Evolutionary conservation across 2,329 filamentous ascomycete genomes (phyloP).

Genomic region (Exophiala viscosa): DNA sequence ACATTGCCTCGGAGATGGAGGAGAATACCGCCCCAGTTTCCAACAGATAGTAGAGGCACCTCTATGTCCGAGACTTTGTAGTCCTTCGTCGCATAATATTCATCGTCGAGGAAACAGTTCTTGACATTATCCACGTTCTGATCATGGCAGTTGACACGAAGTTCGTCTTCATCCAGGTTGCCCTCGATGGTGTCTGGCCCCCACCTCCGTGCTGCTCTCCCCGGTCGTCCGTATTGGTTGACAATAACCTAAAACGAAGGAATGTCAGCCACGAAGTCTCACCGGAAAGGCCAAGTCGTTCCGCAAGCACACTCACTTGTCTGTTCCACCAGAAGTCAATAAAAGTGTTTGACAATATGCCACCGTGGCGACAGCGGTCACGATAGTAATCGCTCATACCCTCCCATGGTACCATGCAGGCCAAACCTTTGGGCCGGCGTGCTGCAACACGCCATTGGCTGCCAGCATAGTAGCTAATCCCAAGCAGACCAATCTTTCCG

Average conservation of each 20-base stretch:
- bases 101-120: constrained; percentile 58
- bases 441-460: constrained; percentile 56
- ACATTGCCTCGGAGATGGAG: constrained; percentile 68
- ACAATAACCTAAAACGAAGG: neutral
- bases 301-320: constrained; percentile 4
- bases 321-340: constrained; percentile 53
- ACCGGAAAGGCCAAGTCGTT: neutral
- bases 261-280: neutral
- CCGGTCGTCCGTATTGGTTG: constrained; percentile 9
- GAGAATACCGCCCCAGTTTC: constrained; percentile 68
- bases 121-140: constrained; percentile 45
- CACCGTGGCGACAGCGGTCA: constrained; percentile 59
- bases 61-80: constrained; percentile 64
- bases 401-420: constrained; percentile 55
- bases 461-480: constrained; percentile 52
- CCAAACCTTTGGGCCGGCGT: constrained; percentile 49
- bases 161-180: constrained; percentile 31
- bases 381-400: constrained; percentile 56
- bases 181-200: constrained; percentile 30
- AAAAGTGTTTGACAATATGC: constrained; percentile 57
- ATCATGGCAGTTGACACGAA: constrained; percentile 43
- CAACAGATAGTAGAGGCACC: constrained; percentile 63
- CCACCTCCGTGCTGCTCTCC: constrained; percentile 21
- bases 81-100: constrained; percentile 63
- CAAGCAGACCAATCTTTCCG: constrained; percentile 50